Evolutionary conservation across 768 basidiomycete genomes (phyloP), one percentile per base, ranked within the genome.

Genomic region (Kwoniella mangroviensis): DNA sequence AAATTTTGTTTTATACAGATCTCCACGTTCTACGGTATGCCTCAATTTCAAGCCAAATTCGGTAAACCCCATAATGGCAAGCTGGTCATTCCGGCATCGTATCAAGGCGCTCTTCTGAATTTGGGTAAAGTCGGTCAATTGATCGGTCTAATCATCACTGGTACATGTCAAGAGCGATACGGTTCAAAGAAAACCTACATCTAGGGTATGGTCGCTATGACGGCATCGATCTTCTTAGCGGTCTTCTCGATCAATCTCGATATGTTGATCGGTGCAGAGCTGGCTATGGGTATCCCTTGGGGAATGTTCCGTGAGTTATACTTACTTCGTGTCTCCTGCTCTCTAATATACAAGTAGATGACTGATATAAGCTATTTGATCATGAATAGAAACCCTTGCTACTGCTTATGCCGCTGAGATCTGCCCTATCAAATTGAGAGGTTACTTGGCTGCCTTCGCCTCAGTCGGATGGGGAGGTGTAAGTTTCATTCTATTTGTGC

Each of bases 61-160:
- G 73, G 73, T 45, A 59, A 60, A 34, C 40, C 22, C 3, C 59
- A 68, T 55, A 63, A 69, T 13, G 68, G 65, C 62, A 68, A 75
- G 34, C 66, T 74, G 51, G 75, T 75, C 45, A 76, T 83, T 54
- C 78, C 81, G 1, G 76, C 83, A 7, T 67, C 71, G 3, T 83
- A 80, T 75, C 83, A 83, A 55, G 68, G 75, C 19, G 81, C 71
- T n/a, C 63, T 83, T 11, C 45, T 65, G 22, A 83, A 83, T 69
- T 76, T 72, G 19, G 73, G 72, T 51, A 75, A 75, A 19, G 63
- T 65, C 60, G 80, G 80, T 34, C 79, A 75, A 41, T 71, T 74
- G 43, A 67, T 79, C 63, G 73, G 69, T 55, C 58, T 74, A 1
- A n/a, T 74, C 21, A 67, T 74, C 51, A 74, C 66, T 51, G 73